Evolutionary conservation across 768 basidiomycete species (phyloP), one percentile per base, ranked within the genome.

Genomic region (Pholiota conissans): DNA sequence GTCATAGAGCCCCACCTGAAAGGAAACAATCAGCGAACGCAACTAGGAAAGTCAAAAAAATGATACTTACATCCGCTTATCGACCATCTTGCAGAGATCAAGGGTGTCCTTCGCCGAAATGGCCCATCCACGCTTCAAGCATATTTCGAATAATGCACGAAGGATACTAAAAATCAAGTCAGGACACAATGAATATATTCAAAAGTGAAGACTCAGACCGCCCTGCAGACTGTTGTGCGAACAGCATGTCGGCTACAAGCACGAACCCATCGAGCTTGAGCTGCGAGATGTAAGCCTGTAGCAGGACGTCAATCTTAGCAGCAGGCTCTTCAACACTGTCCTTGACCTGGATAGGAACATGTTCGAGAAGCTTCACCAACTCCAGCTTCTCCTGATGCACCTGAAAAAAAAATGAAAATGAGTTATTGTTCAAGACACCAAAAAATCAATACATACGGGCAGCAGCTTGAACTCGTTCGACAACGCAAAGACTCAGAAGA

Each of bases 1-100:
- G 95, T 95, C 95, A 98, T 98, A 0, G 95, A 95, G 30, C 87
- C 87, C 96, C 96, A 98, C 90, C 92, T 95, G 18, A 18, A 13
- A 32, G 11, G 11, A 20, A 6, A 22, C 5, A 4, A 8, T 45
- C 27, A 54, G 27, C 24, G 40, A 46, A 52, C 22, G 48, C 3
- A 22, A 46, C 35, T n/a, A 24, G 11, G 16, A 30, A 0, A 46
- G 30, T 13, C 30, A 39, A 52, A 20, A 18, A 48, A 55, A 18
- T 3, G 32, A 28, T 11, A 26, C 22, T 11, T 39, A 88, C 92
- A 93, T 91, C 55, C 87, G 75, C 64, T 87, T 85, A 67, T 93
- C 93, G 0, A 93, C 90, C 94, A 96, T 96, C 76, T 98, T 98
- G 79, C 95, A 98, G 56, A 99, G 74, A 59, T 94, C 90, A 27